Evolutionary conservation across 2,329 filamentous ascomycete species (phyloP).

Genomic region (Verticillium zaregamsianum): DNA sequence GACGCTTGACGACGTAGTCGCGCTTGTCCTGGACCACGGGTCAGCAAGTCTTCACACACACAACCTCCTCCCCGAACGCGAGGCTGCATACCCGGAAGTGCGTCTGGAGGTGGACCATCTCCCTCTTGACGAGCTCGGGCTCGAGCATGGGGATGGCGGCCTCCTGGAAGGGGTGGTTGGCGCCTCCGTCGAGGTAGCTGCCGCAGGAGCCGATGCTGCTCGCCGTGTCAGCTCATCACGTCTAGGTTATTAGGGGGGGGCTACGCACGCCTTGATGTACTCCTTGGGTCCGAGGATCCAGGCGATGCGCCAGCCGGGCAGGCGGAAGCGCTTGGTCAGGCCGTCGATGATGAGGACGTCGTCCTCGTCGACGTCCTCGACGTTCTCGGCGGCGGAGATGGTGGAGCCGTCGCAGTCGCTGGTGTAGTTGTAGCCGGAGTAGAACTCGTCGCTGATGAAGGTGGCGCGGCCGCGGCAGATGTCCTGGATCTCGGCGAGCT

Average conservation of each 20-base stretch:
- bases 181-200: conserved; percentile 90
- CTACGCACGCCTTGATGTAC: conserved; percentile 74
- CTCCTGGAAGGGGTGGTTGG: conserved; percentile 93
- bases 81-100: conserved; percentile 63
- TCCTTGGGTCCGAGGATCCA: conserved; percentile 97
- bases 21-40: conserved; percentile 62
- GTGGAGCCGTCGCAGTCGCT: conserved; percentile 86
- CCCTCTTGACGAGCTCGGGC: conserved; percentile 69
- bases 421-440: conserved; percentile 94
- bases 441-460: conserved; percentile 95
- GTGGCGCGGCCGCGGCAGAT: conserved; percentile 88
- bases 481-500: conserved; percentile 87
- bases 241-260: no score
- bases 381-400: conserved; percentile 83
- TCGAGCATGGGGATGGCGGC: conserved; percentile 93
- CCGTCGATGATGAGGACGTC: conserved; percentile 95
- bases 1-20: conserved; percentile 79
- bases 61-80: no score
- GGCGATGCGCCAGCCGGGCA: conserved; percentile 93
- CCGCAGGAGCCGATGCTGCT: conserved; percentile 77
- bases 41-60: no score
- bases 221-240: neutral
- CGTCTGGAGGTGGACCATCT: conserved; percentile 84
- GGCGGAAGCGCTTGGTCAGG: conserved; percentile 91
- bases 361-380: conserved; percentile 83